phyloP scores from a whole-genome alignment of 495 filamentous ascomycete genomes.

The Amorphotheca resinae region DNA sequence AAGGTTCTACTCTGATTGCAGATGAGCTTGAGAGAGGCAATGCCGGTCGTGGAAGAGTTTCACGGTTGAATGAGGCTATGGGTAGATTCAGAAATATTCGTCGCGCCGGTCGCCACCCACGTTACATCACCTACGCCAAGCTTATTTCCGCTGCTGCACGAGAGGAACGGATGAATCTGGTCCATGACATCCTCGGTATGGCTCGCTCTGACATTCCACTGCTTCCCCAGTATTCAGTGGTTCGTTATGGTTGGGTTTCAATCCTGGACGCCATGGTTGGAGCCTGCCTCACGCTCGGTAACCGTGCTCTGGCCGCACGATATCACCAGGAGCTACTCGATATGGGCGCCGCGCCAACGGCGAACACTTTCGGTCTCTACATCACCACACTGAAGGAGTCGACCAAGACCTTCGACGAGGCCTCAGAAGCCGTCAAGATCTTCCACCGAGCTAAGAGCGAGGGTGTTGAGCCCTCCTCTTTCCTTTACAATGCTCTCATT shows the following conservation, averaged over 20 bases:
- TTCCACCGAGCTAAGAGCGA: slow-evolving; percentile 90
- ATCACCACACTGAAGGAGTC: slow-evolving; percentile 96
- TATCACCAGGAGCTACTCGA: slow-evolving; percentile 84
- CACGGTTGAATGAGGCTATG: slow-evolving; percentile 69
- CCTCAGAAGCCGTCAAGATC: slow-evolving; percentile 90
- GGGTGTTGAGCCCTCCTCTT: slow-evolving; percentile 88
- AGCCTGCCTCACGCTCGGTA: slow-evolving; percentile 74
- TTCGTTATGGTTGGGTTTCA: slow-evolving; percentile 86
- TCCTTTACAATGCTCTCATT: slow-evolving; percentile 96
- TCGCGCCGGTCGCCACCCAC: slow-evolving; percentile 77
- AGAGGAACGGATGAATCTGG: slow-evolving; percentile 61
- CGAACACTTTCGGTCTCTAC: slow-evolving; percentile 95
- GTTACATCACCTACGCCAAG: slow-evolving; percentile 93
- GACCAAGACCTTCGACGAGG: slow-evolving; percentile 94
- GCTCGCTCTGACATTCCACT: slow-evolving; percentile 79
- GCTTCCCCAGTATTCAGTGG: slow-evolving; percentile 64
- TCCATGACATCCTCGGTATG: slow-evolving; percentile 76
- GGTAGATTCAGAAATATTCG: slow-evolving; percentile 83
- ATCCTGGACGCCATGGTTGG: slow-evolving; percentile 95
- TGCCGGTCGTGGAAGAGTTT: slow-evolving; percentile 49
- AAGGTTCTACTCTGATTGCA: slow-evolving; percentile 77
- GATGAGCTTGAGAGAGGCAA: slow-evolving; percentile 65
- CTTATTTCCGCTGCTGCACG: slow-evolving; percentile 84
- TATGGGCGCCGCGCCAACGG: slow-evolving; percentile 80
- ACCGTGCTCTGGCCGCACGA: slow-evolving; percentile 62